Evolutionary conservation across 805 yeast species (phyloP).

Genomic region (Metschnikowia baotianmanensis): DNA sequence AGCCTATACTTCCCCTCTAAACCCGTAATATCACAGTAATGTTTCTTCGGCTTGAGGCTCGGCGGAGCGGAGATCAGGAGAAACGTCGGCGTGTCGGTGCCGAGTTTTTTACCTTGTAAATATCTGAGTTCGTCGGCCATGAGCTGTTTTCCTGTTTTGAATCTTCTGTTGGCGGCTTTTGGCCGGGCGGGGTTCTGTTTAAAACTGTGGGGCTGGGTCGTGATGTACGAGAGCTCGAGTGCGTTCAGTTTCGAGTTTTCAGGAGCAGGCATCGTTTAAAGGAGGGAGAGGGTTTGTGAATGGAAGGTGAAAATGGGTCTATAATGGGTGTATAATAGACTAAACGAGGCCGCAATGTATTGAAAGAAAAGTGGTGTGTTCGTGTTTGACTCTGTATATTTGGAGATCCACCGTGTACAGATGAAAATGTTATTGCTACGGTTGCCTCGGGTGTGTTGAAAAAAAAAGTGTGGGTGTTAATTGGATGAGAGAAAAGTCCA

Average conservation of each 20-base stretch:
- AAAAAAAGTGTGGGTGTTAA: no score
- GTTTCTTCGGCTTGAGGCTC: conserved; percentile 72
- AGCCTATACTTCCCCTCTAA: conserved; percentile 72
- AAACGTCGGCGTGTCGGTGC: conserved; percentile 60
- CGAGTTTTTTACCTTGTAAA: conserved; percentile 39
- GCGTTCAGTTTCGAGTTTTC: conserved; percentile 20
- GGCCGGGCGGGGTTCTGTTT: conserved; percentile 49
- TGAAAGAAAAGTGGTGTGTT: no score
- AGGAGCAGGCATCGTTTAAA: conserved; percentile 2
- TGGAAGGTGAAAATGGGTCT: no score
- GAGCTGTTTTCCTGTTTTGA: conserved; percentile 72
- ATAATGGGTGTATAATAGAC: no score
- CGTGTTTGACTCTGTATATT: no score
- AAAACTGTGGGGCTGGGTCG: conserved; percentile 50
- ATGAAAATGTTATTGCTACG: no score
- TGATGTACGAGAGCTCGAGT: conserved; percentile 34
- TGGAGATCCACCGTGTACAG: no score
- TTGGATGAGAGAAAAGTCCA: no score
- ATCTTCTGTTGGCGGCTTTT: conserved; percentile 56
- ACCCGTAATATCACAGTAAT: conserved; percentile 93
- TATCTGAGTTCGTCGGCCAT: conserved; percentile 77
- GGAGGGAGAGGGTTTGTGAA: no score
- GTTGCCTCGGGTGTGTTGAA: no score
- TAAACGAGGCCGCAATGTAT: no score
- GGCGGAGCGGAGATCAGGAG: conserved; percentile 83